phyloP scores from a whole-genome alignment of 2,329 filamentous ascomycete genomes.

The Pezicula radicicola region DNA sequence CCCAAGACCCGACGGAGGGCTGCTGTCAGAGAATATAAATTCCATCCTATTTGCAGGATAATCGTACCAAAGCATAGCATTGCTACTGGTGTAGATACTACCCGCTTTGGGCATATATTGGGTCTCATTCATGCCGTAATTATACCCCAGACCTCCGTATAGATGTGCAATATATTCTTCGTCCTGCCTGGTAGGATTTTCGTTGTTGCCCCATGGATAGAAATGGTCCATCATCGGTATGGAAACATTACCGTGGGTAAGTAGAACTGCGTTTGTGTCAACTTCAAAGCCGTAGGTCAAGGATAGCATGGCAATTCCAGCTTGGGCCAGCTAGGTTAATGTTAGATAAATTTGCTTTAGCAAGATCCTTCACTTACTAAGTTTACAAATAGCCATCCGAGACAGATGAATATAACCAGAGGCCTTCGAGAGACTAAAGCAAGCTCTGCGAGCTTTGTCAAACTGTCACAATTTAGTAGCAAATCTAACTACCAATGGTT shows the following conservation, averaged over 20 bases:
- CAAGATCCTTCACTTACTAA: slow-evolving; percentile 20
- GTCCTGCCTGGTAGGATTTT: slow-evolving; percentile 21
- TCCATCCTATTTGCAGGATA: slow-evolving; percentile 17
- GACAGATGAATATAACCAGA: slow-evolving; percentile 24
- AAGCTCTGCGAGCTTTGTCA: slow-evolving; percentile 26
- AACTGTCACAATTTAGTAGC: slow-evolving; percentile 29
- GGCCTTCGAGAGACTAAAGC: slow-evolving; percentile 23
- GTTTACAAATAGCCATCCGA: slow-evolving; percentile 30
- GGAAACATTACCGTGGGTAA: slow-evolving; percentile 31
- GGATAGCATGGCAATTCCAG: slow-evolving; percentile 38
- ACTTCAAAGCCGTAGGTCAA: slow-evolving; percentile 40
- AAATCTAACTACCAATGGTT: slow-evolving; percentile 21
- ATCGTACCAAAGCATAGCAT: slow-evolving; percentile 13
- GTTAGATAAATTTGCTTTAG: background rate
- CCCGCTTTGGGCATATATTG: slow-evolving; percentile 26
- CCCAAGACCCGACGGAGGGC: slow-evolving; percentile 4
- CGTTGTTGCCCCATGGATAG: slow-evolving; percentile 25
- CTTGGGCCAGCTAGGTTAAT: slow-evolving; percentile 34
- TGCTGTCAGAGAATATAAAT: slow-evolving; percentile 36
- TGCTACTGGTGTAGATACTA: slow-evolving; percentile 5
- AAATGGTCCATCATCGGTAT: slow-evolving; percentile 35
- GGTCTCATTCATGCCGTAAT: slow-evolving; percentile 18
- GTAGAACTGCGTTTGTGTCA: slow-evolving; percentile 30
- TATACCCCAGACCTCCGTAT: slow-evolving; percentile 36
- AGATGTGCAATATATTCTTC: slow-evolving; percentile 41